A percentile compares a stretch with the other conserved stretches of the same genome.
Conservation (phyloP, 202 grass and related monocot species). For the Setaria viridis region DNA sequence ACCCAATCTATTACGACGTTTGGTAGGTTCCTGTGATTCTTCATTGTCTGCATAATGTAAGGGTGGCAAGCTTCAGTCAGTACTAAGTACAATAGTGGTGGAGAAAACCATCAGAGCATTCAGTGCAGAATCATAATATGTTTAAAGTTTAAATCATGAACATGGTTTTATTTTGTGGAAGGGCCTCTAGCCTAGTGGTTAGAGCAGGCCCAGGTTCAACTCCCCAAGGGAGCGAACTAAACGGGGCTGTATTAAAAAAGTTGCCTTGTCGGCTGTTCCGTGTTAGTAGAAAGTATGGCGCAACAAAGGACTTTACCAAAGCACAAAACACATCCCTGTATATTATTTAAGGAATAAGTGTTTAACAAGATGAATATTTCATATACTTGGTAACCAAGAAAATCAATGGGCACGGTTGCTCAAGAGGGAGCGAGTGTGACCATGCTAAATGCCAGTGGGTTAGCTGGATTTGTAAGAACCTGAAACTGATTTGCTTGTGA, state of each 20-base stretch:
- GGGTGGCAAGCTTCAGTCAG: constrained; percentile 26
- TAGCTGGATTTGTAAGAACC: constrained; percentile 21
- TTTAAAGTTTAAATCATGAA: constrained; percentile 1
- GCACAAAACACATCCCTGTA: background rate
- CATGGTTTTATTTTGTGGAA: background rate
- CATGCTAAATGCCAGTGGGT: constrained; percentile 21
- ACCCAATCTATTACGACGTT: constrained; percentile 75
- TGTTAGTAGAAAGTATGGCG: background rate
- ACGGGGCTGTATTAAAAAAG: too few relatives aligned
- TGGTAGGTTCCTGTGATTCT: constrained; percentile 60
- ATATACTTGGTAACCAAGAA: constrained; percentile 26
- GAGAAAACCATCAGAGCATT: constrained; percentile 21
- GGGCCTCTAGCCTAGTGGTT: too few relatives aligned
- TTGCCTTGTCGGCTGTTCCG: too few relatives aligned
- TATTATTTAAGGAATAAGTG: constrained; percentile 12
- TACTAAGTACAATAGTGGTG: constrained; percentile 12
- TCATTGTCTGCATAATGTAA: constrained; percentile 68
- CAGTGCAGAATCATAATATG: background rate
- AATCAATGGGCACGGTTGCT: background rate
- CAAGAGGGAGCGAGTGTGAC: constrained; percentile 5
- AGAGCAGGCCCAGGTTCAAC: too few relatives aligned
- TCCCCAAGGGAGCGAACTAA: too few relatives aligned
- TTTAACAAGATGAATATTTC: background rate
- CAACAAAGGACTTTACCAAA: constrained; percentile 7
- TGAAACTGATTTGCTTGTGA: constrained; percentile 30